These are phyloP conservation scores for Ligustrum vulgare DNA, from an alignment of 257 asterid species.

Conservation along the genomic window DNA sequence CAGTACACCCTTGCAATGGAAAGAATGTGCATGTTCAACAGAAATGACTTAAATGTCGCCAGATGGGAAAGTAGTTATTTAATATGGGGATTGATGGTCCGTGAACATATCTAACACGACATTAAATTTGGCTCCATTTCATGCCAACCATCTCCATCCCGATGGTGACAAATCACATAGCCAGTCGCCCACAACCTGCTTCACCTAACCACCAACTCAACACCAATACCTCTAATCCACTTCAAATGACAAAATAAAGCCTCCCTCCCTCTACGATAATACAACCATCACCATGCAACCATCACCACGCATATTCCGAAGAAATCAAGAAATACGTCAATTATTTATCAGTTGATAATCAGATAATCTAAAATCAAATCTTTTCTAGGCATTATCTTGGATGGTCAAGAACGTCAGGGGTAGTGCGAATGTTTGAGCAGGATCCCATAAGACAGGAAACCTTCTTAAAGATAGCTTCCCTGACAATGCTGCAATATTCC, in stretches of 20 bases:
- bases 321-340: too few species aligned
- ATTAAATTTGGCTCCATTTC: not conserved
- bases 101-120: not conserved
- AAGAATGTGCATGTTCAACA: not conserved
- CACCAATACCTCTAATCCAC: not conserved
- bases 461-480: not conserved
- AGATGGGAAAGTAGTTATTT: not conserved
- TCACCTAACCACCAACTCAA: not conserved
- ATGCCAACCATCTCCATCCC: not conserved
- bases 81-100: not conserved
- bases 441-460: not conserved
- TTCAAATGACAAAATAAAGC: not conserved
- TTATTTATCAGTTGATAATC: too few species aligned
- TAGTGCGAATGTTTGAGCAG: not conserved
- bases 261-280: not conserved
- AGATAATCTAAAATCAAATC: too few species aligned
- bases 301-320: too few species aligned
- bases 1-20: not conserved
- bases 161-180: not conserved
- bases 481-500: not conserved
- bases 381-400: not conserved
- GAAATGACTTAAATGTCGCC: not conserved
- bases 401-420: not conserved
- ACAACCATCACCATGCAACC: too few species aligned
- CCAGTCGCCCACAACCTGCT: not conserved